phyloP scores from a whole-genome alignment of 257 asterid genomes.

The Ligustrum vulgare region DNA sequence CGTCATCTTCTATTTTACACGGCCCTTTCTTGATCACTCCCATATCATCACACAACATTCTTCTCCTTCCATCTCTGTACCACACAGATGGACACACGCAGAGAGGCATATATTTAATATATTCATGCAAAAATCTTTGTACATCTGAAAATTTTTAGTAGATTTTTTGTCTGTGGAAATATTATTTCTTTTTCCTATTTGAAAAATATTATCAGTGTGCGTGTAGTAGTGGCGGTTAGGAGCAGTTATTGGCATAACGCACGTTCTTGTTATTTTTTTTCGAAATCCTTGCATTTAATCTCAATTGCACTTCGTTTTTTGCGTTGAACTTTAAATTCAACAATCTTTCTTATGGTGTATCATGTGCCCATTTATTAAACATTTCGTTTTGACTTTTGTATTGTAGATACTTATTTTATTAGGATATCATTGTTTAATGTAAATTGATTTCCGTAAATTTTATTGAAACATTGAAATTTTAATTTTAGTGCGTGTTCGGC shows the following conservation, averaged over 20 bases:
- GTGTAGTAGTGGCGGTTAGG: slow-evolving; percentile 57
- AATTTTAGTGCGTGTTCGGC: too few relatives aligned
- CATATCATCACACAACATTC: slow-evolving; percentile 35
- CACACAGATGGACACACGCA: neutral
- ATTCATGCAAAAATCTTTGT: neutral
- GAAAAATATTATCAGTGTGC: neutral
- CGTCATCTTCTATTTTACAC: slow-evolving; percentile 85
- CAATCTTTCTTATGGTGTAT: too few relatives aligned
- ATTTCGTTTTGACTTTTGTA: too few relatives aligned
- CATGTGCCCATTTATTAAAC: too few relatives aligned
- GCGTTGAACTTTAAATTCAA: too few relatives aligned
- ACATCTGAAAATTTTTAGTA: neutral
- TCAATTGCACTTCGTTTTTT: too few relatives aligned
- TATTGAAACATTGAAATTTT: too few relatives aligned
- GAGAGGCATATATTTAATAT: neutral
- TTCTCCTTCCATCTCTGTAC: slow-evolving; percentile 33
- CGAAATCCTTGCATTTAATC: too few relatives aligned
- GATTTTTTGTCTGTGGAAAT: neutral
- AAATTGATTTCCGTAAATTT: too few relatives aligned
- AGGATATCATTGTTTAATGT: too few relatives aligned
- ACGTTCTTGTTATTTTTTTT: slow-evolving; percentile 20
- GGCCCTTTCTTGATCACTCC: slow-evolving; percentile 90
- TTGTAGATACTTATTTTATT: too few relatives aligned
- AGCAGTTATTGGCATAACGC: slow-evolving; percentile 46
- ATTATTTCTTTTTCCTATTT: neutral